A percentile compares a stretch with the other conserved stretches of the same genome.
phyloP scores from a whole-genome alignment of 2,329 filamentous ascomycete genomes.

The Ilyonectria robusta region DNA sequence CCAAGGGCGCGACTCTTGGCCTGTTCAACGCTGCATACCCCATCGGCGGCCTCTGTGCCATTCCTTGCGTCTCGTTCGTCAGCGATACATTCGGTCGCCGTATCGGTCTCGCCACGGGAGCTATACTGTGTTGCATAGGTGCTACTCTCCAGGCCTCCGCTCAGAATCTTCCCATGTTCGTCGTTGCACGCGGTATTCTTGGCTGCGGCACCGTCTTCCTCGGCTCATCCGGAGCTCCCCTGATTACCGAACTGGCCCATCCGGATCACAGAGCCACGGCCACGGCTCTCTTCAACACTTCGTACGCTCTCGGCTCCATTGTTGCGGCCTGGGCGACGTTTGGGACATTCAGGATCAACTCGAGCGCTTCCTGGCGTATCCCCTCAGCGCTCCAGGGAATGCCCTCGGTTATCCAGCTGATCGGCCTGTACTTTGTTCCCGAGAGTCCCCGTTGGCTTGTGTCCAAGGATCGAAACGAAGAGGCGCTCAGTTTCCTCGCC shows the following conservation, averaged over 20 bases:
- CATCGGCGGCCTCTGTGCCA: conserved; percentile 9
- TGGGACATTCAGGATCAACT: conserved; percentile 23
- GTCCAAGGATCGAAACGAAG: conserved; percentile 6
- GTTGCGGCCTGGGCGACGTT: conserved; percentile 24
- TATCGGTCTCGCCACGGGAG: conserved; percentile 8
- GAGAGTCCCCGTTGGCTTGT: conserved; percentile 27
- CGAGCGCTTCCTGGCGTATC: conserved; percentile 22
- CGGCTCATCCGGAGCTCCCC: conserved; percentile 6
- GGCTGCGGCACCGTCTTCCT: conserved; percentile 18
- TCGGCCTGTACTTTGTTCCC: conserved; percentile 21
- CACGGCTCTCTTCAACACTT: conserved; percentile 23
- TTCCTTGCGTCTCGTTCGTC: conserved; percentile 1
- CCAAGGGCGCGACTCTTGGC: conserved; percentile 14
- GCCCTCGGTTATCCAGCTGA: conserved; percentile 22
- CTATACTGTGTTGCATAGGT: conserved; percentile 4
- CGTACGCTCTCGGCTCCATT: conserved; percentile 24
- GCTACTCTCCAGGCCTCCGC: conserved; percentile 20
- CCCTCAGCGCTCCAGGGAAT: conserved; percentile 24
- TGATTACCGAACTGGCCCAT: conserved; percentile 25
- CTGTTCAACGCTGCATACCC: conserved; percentile 15
- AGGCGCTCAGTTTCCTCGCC: conserved; percentile 18
- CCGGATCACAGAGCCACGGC: conserved; percentile 9
- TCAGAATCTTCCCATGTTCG: conserved; percentile 25
- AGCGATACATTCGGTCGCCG: conserved; percentile 11
- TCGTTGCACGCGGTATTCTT: conserved; percentile 19